A percentile compares a stretch with the other conserved stretches of the same genome.
Evolutionary conservation across 83 land plant species (phyloP).

Genomic region (Thuja plicata): DNA sequence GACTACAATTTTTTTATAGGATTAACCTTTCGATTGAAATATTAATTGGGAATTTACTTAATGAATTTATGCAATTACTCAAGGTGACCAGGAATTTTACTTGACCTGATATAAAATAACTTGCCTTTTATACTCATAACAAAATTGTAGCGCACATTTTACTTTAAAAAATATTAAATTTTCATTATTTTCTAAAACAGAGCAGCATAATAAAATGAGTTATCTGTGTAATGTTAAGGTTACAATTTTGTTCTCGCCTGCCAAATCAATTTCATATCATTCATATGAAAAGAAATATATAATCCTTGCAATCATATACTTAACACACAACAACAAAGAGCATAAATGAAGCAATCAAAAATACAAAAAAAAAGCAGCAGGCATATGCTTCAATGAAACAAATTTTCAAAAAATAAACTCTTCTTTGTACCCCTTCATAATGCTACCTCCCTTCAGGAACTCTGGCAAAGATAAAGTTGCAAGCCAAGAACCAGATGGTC

Average conservation of each 20-base stretch:
- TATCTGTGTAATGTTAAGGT: background rate
- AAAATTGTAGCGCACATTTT: background rate
- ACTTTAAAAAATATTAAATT: background rate
- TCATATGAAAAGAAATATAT: background rate
- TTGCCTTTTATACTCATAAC: background rate
- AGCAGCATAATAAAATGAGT: background rate
- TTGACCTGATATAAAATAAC: background rate
- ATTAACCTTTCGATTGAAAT: background rate
- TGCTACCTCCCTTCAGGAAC: constrained; percentile 54
- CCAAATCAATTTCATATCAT: background rate
- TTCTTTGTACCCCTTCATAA: constrained; percentile 65
- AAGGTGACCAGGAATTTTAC: background rate
- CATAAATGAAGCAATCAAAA: background rate
- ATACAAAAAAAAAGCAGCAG: background rate
- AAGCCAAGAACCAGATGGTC: constrained; percentile 73
- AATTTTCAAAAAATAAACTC: background rate
- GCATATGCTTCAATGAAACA: background rate
- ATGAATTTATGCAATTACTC: background rate
- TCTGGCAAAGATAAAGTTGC: constrained; percentile 80
- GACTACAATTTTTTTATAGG: background rate
- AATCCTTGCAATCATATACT: background rate
- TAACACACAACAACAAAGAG: background rate
- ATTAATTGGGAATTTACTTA: background rate
- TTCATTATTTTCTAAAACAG: background rate
- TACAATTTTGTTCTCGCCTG: background rate